Percentiles rank a stretch among this genome's conserved stretches.
These are phyloP conservation scores for Diaporthe longicolla DNA, from an alignment of 2,329 filamentous ascomycete genomes.

Conservation along the genomic window DNA sequence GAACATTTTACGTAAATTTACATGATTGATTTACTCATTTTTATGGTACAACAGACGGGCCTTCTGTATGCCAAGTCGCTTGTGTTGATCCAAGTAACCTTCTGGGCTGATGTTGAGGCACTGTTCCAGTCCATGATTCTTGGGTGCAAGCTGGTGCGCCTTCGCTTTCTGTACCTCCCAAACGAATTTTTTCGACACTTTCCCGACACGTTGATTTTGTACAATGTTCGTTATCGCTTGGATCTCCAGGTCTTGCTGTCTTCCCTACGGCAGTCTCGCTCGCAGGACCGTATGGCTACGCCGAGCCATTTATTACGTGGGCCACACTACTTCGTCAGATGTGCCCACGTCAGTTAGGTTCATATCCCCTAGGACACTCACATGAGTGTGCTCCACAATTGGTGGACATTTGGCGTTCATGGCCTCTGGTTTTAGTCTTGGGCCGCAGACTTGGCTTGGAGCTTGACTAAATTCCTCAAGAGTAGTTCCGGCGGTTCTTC, in stretches of 20 bases:
- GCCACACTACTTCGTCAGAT: not conserved
- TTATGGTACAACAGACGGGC: not conserved
- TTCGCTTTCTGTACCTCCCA: not conserved
- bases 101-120: not conserved
- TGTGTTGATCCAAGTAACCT: not conserved
- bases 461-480: conserved; percentile 15
- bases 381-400: not conserved
- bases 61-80: not conserved
- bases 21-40: not conserved
- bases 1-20: not conserved
- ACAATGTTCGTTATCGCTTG: not conserved
- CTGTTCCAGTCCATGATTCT: not conserved
- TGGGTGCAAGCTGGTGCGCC: not conserved
- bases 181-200: not conserved
- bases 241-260: not conserved
- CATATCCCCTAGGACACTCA: not conserved
- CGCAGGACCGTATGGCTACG: not conserved
- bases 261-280: not conserved
- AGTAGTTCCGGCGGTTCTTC: conserved; percentile 40
- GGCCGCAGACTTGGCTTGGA: not conserved
- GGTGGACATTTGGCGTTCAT: not conserved
- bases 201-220: not conserved
- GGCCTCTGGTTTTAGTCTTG: not conserved
- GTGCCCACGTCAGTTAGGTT: not conserved
- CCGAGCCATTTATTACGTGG: not conserved